Percentiles rank a stretch among this genome's conserved stretches.
Conservation (phyloP, 768 basidiomycete species). For the Boletus patriciae region DNA sequence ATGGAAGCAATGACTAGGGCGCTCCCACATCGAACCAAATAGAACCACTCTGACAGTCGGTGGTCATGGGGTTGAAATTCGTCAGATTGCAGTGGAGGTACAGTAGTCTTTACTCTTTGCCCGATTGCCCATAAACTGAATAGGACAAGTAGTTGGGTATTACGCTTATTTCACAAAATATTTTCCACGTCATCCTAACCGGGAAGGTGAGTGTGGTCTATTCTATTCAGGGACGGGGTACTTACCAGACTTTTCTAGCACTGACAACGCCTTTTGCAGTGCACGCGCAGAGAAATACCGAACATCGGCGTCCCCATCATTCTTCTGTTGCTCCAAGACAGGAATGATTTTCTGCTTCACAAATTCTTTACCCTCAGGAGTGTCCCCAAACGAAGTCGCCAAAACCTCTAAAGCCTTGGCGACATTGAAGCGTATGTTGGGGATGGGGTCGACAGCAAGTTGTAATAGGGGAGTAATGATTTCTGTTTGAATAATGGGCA, state of each 20-base stretch:
- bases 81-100: constrained; percentile 30
- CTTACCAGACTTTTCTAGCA: constrained; percentile 42
- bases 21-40: background rate
- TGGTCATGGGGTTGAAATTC: constrained; percentile 17
- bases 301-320: constrained; percentile 93
- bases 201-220: background rate
- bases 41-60: background rate
- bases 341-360: constrained; percentile 74
- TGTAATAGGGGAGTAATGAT: constrained; percentile 82
- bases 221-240: background rate
- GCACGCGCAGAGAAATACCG: constrained; percentile 90
- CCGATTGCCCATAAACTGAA: constrained; percentile 19
- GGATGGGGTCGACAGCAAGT: constrained; percentile 87
- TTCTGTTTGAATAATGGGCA: constrained; percentile 79
- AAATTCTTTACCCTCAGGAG: constrained; percentile 72
- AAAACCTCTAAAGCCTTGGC: constrained; percentile 93
- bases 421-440: constrained; percentile 99
- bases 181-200: constrained; percentile 23
- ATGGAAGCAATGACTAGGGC: too few species aligned
- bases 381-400: constrained; percentile 63
- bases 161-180: constrained; percentile 25
- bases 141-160: constrained; percentile 32
- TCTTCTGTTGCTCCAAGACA: constrained; percentile 81
- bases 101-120: constrained; percentile 34
- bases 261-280: constrained; percentile 53